Evolutionary conservation across 805 yeast genomes (phyloP).

Genomic region (Yarrowia yakushimensis): DNA sequence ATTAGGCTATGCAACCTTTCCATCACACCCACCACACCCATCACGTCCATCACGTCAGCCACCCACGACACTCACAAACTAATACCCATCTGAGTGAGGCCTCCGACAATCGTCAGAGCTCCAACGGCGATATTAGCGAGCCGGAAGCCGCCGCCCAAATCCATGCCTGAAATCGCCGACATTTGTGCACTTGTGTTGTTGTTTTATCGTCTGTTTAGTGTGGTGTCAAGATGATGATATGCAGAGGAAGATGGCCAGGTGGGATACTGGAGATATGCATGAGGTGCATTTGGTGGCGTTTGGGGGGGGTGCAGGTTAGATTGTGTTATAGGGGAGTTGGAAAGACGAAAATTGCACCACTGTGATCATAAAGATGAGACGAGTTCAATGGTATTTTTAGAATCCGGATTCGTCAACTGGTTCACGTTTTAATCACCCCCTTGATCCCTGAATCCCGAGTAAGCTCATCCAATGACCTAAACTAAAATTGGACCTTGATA

Average conservation of each 20-base stretch:
- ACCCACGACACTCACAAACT: conserved; percentile 18
- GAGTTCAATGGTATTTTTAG: neutral
- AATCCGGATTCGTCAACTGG: neutral
- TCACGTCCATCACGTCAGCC: too few relatives aligned
- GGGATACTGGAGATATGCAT: conserved; percentile 12
- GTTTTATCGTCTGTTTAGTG: neutral
- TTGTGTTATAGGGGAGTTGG: neutral
- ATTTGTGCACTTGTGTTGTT: neutral
- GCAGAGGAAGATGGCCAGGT: conserved; percentile 1
- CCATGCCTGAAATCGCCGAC: conserved; percentile 26
- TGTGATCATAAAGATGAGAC: neutral
- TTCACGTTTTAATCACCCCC: neutral
- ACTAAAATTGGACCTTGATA: conserved; percentile 6
- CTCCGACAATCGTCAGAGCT: conserved; percentile 34
- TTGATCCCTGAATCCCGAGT: neutral
- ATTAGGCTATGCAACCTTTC: too few relatives aligned
- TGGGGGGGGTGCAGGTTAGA: neutral
- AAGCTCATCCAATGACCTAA: neutral
- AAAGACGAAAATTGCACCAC: too few relatives aligned
- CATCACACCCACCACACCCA: too few relatives aligned
- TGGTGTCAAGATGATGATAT: too few relatives aligned
- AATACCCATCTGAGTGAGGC: conserved; percentile 34
- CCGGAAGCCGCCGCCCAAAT: conserved; percentile 36
- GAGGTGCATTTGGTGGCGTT: neutral
- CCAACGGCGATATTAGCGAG: conserved; percentile 37